Conservation (phyloP, 257 asterid genomes). For the Lithospermum erythrorhizon region DNA sequence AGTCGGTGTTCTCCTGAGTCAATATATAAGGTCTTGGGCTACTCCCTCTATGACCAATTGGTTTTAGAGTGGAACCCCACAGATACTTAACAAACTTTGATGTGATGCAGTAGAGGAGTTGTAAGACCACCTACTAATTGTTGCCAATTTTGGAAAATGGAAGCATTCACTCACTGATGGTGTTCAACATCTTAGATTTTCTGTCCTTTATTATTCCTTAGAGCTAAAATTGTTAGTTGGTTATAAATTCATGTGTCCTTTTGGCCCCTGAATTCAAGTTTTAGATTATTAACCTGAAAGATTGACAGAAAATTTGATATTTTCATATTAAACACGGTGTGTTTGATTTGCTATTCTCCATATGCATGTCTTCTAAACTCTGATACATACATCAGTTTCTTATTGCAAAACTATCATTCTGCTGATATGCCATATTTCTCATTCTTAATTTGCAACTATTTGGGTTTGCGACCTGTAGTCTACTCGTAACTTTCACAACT, state of each 20-base stretch:
- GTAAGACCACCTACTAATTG: not conserved
- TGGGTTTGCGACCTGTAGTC: not conserved
- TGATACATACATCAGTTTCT: not conserved
- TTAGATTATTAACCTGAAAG: not conserved
- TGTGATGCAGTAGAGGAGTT: not conserved
- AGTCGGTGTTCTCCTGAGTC: no score
- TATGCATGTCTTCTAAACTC: not conserved
- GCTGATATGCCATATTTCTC: not conserved
- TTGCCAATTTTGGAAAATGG: not conserved
- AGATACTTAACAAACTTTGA: no score
- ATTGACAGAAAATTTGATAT: not conserved
- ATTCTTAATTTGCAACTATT: not conserved
- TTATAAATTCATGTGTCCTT: not conserved
- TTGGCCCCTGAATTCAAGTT: not conserved
- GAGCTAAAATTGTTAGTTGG: no score
- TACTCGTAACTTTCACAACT: slow-evolving; percentile 15
- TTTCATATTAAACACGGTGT: not conserved
- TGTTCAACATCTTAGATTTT: no score
- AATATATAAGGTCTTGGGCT: no score
- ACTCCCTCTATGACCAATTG: no score
- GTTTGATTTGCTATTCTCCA: no score
- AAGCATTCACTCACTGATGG: no score
- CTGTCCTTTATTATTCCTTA: no score
- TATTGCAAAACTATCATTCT: no score
- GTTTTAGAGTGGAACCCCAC: no score